Evolutionary conservation across 106 monocot genomes (phyloP).

Genomic region (Dendrobium chrysotoxum): DNA sequence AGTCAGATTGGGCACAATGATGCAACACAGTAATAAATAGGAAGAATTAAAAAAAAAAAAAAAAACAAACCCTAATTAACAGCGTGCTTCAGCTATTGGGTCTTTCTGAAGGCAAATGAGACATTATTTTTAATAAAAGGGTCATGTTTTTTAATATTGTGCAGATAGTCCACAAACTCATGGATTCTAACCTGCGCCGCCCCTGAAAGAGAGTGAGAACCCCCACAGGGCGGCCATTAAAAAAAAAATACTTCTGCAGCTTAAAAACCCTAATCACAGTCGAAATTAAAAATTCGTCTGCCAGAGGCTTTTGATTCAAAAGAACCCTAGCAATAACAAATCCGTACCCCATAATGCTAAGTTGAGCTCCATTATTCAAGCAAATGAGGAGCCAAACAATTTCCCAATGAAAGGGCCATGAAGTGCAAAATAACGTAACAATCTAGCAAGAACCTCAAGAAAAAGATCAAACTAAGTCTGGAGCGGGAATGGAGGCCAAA

Average conservation of each 20-base stretch:
- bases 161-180: too few relatives aligned
- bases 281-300: neutral
- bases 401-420: neutral
- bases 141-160: too few relatives aligned
- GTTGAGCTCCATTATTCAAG: neutral
- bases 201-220: too few relatives aligned
- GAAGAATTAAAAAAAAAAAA: neutral
- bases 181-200: too few relatives aligned
- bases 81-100: neutral
- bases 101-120: neutral
- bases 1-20: neutral
- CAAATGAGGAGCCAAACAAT: neutral
- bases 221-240: too few relatives aligned
- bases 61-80: neutral
- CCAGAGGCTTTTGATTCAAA: neutral
- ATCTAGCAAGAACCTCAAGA: neutral
- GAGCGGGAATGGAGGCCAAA: neutral
- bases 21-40: neutral
- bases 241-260: neutral
- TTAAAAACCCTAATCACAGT: neutral
- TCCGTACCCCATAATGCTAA: neutral
- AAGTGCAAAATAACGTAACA: neutral
- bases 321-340: neutral
- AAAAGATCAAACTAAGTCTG: neutral
- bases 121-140: neutral